Base-by-base conservation (phyloP, 495 filamentous ascomycete species). In the Venustampulla echinocandica region DNA sequence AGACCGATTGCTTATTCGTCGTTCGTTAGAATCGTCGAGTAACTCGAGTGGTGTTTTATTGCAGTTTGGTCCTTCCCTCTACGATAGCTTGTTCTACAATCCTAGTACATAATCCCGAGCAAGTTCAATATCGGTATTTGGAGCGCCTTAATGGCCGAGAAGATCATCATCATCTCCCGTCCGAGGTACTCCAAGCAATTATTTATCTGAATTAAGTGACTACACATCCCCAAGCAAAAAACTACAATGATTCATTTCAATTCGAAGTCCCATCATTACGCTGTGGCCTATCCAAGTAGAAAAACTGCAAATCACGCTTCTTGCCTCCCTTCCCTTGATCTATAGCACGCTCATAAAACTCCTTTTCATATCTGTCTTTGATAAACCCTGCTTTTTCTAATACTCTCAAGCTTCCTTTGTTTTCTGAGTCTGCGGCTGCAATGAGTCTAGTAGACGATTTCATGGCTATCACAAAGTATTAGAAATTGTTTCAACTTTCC, bases 381-480 rank as follows among this genome's bases (percentile, higher is more conserved):
- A 19, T 17, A 50, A 57, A 57, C 1, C 54, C 54, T 14, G 22
- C 32, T 20, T 50, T 53, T 22, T 53, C 28, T 9, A 57, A 21
- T 1, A 53, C 38, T 33, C 40, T 46, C 21, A 24, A 23, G 25
- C 54, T 57, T 9, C 42, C 36, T 15, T n/a, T 17, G 27, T 57
- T 57, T 24, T 53, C 50, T 1, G 46, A 23, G 24, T 57, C 54
- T 1, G 42, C 46, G 5, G 11, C 40, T 18, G 54, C 54, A 1
- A 41, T 15, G n/a, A 56, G 24, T 14, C 18, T 36, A n/a, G 44
- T 27, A 22, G 35, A 41, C 10, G 24, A 20, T 30, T 37, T 27
- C 14, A 27, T 32, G n/a, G 19, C 19, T 46, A 17, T 38, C 32
- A 13, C 13, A 39, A 43, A 14, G 20, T 2, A 11, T 3, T 34